A percentile compares a stretch with the other conserved stretches of the same genome.
phyloP scores from a whole-genome alignment of 805 yeast species.

The Yamadazyma akitaensis region DNA sequence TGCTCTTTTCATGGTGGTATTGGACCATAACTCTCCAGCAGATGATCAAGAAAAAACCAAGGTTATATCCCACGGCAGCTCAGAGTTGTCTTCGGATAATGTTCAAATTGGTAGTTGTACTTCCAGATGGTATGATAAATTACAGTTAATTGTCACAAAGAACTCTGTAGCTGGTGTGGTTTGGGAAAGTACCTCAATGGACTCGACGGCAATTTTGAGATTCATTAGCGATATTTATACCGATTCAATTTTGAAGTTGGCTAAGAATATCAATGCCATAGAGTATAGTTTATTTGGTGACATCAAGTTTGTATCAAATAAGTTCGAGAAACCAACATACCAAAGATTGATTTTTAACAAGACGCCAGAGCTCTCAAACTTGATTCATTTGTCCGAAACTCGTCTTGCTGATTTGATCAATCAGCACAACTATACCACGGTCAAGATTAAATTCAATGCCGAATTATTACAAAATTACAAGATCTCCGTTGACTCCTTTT shows the following conservation, averaged over 20 bases:
- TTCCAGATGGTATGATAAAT: slow-evolving; percentile 57
- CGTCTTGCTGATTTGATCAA: slow-evolving; percentile 54
- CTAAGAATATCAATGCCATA: slow-evolving; percentile 54
- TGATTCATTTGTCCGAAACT: slow-evolving; percentile 55
- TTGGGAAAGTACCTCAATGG: slow-evolving; percentile 58
- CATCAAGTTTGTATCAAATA: slow-evolving; percentile 35
- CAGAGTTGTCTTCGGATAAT: slow-evolving; percentile 36
- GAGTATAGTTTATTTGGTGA: slow-evolving; percentile 53
- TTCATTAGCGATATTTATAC: slow-evolving; percentile 58
- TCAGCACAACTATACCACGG: slow-evolving; percentile 53
- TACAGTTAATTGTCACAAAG: slow-evolving; percentile 50
- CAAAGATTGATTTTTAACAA: slow-evolving; percentile 30
- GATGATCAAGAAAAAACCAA: slow-evolving; percentile 48
- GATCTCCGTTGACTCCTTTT: slow-evolving; percentile 47
- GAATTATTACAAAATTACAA: slow-evolving; percentile 37
- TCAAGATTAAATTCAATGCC: slow-evolving; percentile 33
- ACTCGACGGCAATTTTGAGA: slow-evolving; percentile 54
- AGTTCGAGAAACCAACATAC: slow-evolving; percentile 37
- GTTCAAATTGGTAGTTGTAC: slow-evolving; percentile 57
- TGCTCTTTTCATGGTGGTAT: slow-evolving; percentile 50
- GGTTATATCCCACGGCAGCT: slow-evolving; percentile 52
- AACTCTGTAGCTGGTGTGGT: slow-evolving; percentile 59
- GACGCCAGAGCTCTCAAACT: slow-evolving; percentile 45
- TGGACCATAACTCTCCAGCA: slow-evolving; percentile 47
- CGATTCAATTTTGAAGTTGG: slow-evolving; percentile 53